Evolutionary conservation across 345 rosid genomes (phyloP).

Genomic region (Salix koriyanagi): DNA sequence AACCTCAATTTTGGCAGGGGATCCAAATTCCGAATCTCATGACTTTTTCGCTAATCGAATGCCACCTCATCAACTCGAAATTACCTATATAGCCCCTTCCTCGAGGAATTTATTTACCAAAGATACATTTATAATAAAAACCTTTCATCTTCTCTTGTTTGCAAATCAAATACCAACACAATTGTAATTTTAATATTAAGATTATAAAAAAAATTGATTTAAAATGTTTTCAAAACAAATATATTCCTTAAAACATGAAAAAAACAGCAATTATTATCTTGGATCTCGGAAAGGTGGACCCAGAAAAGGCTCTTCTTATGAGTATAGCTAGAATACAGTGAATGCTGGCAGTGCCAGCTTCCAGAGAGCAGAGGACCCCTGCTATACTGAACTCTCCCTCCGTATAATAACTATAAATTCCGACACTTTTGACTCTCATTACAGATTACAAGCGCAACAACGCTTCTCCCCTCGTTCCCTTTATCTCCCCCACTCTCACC

Average conservation of each 20-base stretch:
- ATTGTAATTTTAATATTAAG: too few species aligned
- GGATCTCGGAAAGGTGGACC: too few species aligned
- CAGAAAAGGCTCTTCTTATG: too few species aligned
- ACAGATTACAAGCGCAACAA: not conserved
- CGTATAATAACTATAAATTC: constrained; percentile 32
- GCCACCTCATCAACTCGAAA: not conserved
- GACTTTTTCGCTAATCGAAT: not conserved
- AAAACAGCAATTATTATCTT: too few species aligned
- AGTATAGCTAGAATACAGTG: not conserved
- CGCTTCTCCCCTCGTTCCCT: not conserved
- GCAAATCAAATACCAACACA: too few species aligned
- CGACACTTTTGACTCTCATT: not conserved
- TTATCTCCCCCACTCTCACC: not conserved
- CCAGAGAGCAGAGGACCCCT: not conserved
- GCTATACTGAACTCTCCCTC: not conserved
- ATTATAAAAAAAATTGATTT: too few species aligned
- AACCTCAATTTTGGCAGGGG: not conserved
- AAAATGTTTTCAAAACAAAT: too few species aligned
- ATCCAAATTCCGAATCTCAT: not conserved
- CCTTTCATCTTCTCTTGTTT: too few species aligned
- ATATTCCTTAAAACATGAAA: too few species aligned
- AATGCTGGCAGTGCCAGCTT: not conserved
- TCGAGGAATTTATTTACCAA: too few species aligned
- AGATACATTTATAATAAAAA: too few species aligned
- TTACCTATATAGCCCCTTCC: not conserved